Conservation (phyloP, 768 basidiomycete species). For the Daedaleopsis nitida region DNA sequence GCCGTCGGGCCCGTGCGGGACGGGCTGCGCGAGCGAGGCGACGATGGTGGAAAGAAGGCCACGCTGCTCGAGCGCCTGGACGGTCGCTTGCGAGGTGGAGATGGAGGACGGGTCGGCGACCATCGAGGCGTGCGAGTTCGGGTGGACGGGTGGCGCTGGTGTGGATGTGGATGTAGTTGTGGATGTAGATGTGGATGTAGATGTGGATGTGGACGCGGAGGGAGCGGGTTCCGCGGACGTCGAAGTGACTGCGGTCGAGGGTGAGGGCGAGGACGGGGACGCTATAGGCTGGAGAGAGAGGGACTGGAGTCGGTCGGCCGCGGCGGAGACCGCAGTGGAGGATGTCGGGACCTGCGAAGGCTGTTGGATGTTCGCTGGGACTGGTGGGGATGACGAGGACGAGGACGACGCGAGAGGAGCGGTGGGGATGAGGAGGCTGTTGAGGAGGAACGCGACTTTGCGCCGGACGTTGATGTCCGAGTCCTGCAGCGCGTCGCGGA, state of each 20-base stretch:
- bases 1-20: slow-evolving; percentile 70
- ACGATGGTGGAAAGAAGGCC: slow-evolving; percentile 53
- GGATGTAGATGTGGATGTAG: slow-evolving; percentile 1
- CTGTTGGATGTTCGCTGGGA: slow-evolving; percentile 9
- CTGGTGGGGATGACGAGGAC: background rate
- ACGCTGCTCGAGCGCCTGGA: slow-evolving; percentile 49
- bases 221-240: slow-evolving; percentile 6
- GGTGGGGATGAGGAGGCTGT: slow-evolving; percentile 62
- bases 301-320: background rate
- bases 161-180: slow-evolving; percentile 1
- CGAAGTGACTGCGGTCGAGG: background rate
- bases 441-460: slow-evolving; percentile 78
- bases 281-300: too few species aligned
- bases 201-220: slow-evolving; percentile 3
- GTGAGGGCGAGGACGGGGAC: background rate
- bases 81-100: slow-evolving; percentile 50
- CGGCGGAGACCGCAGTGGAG: background rate
- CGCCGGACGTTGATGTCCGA: slow-evolving; percentile 76
- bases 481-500: slow-evolving; percentile 68
- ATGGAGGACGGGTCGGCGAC: slow-evolving; percentile 55
- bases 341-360: slow-evolving; percentile 13
- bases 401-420: background rate
- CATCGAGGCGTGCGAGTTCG: slow-evolving; percentile 73
- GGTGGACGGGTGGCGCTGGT: slow-evolving; percentile 46
- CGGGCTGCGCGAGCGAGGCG: slow-evolving; percentile 51